These are phyloP conservation scores for Penicillium crystallinum DNA, from an alignment of 495 filamentous ascomycete species.

Conservation along the genomic window DNA sequence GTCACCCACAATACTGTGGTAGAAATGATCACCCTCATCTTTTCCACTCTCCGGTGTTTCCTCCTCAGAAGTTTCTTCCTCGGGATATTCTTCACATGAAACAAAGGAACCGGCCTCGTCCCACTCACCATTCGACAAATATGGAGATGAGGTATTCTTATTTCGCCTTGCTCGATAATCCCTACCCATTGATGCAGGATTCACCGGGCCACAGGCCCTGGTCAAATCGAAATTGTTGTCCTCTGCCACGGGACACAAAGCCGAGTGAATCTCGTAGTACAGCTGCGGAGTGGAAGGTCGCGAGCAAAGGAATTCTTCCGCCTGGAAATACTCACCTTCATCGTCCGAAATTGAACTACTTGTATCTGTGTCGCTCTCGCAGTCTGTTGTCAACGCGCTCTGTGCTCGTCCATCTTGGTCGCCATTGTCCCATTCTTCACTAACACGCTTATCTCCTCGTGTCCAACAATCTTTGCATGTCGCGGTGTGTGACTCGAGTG, in stretches of 20 bases:
- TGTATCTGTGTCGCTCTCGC: neutral
- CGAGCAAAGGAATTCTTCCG: neutral
- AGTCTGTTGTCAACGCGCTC: neutral
- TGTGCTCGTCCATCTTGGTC: neutral
- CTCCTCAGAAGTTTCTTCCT: neutral
- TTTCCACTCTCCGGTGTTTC: neutral
- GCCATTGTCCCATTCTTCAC: neutral
- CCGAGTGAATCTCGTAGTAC: neutral
- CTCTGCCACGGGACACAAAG: neutral
- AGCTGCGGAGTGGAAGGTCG: neutral
- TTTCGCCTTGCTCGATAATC: slow-evolving; percentile 4
- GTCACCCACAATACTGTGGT: neutral
- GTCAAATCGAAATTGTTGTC: slow-evolving; percentile 10
- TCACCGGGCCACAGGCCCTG: slow-evolving; percentile 14
- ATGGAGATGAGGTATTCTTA: neutral
- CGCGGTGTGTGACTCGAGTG: slow-evolving; percentile 3
- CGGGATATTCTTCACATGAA: neutral
- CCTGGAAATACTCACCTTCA: neutral
- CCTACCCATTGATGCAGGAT: neutral
- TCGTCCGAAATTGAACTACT: neutral
- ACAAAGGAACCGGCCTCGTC: neutral
- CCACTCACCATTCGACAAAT: neutral
- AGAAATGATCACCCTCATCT: neutral
- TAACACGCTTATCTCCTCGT: slow-evolving; percentile 9
- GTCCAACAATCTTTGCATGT: slow-evolving; percentile 17